A percentile compares a stretch with the other conserved stretches of the same genome.
Evolutionary conservation across 257 asterid genomes (phyloP).

Genomic region (Gardenia jasminoides): DNA sequence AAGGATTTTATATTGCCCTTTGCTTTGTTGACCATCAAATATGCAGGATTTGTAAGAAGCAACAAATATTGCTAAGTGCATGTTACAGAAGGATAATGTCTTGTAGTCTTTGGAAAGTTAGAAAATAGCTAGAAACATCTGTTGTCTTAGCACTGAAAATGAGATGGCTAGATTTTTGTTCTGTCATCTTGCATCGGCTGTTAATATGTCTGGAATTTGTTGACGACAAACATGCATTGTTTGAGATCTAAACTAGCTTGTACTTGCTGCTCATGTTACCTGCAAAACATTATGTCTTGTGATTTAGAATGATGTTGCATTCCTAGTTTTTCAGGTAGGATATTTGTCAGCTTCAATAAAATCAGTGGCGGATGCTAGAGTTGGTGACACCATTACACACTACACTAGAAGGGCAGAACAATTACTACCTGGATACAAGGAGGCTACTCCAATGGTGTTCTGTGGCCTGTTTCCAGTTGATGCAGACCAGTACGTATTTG

Average conservation of each 20-base stretch:
- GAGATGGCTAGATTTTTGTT: no score
- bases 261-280: neutral
- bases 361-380: slow-evolving; percentile 99
- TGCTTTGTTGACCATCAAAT: no score
- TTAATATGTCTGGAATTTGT: neutral
- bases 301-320: slow-evolving; percentile 12
- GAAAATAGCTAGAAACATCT: neutral
- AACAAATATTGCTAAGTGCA: no score
- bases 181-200: neutral
- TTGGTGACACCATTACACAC: slow-evolving; percentile 95
- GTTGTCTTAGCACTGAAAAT: neutral
- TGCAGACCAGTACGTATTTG: slow-evolving; percentile 75
- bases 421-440: slow-evolving; percentile 94
- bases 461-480: slow-evolving; percentile 98
- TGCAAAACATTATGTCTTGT: neutral
- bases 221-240: no score
- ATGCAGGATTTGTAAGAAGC: no score
- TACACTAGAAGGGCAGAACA: slow-evolving; percentile 71
- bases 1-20: no score
- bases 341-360: slow-evolving; percentile 93
- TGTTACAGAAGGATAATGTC: no score
- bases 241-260: no score
- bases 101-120: neutral
- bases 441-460: slow-evolving; percentile 97
- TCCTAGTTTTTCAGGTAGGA: slow-evolving; percentile 68